Evolutionary conservation across 305 asterid species (phyloP), one percentile per base, ranked within the genome.

Genomic region (Nicotiana rustica): DNA sequence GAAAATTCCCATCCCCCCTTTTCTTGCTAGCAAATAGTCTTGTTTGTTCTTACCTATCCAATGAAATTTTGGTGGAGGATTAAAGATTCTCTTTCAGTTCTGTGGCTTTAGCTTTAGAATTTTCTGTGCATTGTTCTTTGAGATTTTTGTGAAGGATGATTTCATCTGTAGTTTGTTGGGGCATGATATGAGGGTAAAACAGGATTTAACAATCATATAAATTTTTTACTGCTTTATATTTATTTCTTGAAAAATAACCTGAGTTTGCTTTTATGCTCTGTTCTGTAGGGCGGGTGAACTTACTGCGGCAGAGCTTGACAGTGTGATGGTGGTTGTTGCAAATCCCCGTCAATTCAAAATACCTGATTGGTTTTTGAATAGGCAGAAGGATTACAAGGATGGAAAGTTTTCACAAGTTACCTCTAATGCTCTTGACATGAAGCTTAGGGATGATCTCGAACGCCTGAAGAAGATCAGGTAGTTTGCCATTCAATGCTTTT

Each of bases 381-480:
- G 85, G 81, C 83, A 85, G 67, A 85, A 85, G 84, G 85, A 85
- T 70, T 85, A 85, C 33, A 82, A 85, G 79, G 88, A 85, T 79
- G 88, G 88, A 1, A 86, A 83, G 65, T 79, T 75, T 60, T 86
- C 86, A 44, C 86, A 83, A 77, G 88, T 86, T 57, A 70, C 83
- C 33, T 83, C 86, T 65, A 86, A 86, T 80, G 88, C 86, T 15
- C 67, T 86, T 78, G 88, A 84, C 83, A 84, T 84, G 86, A 84
- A 84, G 25, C 83, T 83, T 35, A 83, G 86, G 83, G 86, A 85
- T 75, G 84, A 83, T 41, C 86, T 83, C 4, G 86, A 83, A 69
- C 86, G 88, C 21, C 75, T 86, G 86, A 86, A 86, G 82, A 86
- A 86, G 86, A 86, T 83, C 73, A 83, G 86, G 86, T 80, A 79